Evolutionary conservation across 106 monocot genomes (phyloP).

Genomic region (Cymbidium sinense): DNA sequence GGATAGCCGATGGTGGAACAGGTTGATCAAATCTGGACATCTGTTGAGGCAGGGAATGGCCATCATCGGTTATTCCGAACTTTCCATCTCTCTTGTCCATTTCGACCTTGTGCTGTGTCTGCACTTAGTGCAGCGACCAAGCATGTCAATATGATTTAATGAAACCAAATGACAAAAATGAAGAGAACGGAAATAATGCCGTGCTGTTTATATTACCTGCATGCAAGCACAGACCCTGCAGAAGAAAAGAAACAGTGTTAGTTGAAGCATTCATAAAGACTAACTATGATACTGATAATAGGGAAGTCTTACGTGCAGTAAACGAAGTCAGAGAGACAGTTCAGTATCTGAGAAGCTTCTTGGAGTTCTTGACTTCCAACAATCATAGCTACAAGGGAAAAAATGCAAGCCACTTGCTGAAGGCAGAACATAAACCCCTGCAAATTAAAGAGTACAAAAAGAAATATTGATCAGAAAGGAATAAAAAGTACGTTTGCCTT

Average conservation of each 20-base stretch:
- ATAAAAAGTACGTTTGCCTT: neutral
- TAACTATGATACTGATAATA: neutral
- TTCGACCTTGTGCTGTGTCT: conserved; percentile 96
- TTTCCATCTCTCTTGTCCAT: conserved; percentile 96
- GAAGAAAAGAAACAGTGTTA: conserved; percentile 5
- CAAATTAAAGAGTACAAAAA: neutral
- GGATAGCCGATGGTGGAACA: conserved; percentile 50
- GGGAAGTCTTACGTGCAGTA: conserved; percentile 64
- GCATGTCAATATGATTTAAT: conserved; percentile 4
- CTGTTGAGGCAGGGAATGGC: conserved; percentile 73
- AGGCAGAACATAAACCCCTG: conserved; percentile 87
- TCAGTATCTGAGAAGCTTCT: conserved; percentile 61
- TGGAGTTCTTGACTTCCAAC: conserved; percentile 66
- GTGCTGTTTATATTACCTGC: conserved; percentile 48
- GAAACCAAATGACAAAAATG: neutral
- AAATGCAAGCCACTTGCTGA: conserved; percentile 86
- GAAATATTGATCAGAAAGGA: neutral
- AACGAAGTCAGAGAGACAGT: conserved; percentile 58
- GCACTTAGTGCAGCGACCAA: conserved; percentile 10
- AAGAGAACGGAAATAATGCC: neutral
- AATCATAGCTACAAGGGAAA: conserved; percentile 64
- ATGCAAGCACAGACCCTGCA: conserved; percentile 96
- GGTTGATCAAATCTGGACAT: conserved; percentile 92
- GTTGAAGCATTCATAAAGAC: neutral
- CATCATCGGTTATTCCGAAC: conserved; percentile 69